Evolutionary conservation across 1,284 basidiomycete genomes (phyloP).

Genomic region (Cryptococcus deneoformans): DNA sequence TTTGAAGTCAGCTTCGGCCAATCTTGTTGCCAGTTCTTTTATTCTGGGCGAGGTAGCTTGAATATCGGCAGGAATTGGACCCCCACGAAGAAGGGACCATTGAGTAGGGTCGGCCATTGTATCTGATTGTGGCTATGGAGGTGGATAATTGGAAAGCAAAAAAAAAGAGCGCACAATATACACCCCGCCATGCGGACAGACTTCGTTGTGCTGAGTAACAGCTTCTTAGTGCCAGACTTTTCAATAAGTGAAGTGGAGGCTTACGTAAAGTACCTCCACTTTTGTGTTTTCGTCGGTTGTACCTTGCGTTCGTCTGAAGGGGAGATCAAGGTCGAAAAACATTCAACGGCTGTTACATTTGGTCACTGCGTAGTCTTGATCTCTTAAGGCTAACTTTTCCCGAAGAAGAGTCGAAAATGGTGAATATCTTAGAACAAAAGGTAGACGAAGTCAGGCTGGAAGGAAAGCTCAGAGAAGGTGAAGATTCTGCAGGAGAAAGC

Average conservation of each 20-base stretch:
- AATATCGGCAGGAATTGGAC: neutral
- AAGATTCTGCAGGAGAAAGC: neutral
- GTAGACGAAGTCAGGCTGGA: neutral
- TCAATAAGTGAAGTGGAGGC: neutral
- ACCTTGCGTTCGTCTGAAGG: too few species aligned
- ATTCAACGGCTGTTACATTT: too few species aligned
- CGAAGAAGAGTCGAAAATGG: neutral
- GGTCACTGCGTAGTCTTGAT: too few species aligned
- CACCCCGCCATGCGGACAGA: too few species aligned
- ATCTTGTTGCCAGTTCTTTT: slow-evolving; percentile 25
- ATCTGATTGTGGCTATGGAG: neutral
- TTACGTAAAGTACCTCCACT: neutral
- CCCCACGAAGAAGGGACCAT: slow-evolving; percentile 27
- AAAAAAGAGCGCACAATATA: too few species aligned
- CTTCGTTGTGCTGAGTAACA: too few species aligned
- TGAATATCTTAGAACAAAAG: neutral
- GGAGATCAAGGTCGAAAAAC: too few species aligned
- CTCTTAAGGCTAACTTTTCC: too few species aligned
- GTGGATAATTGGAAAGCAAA: too few species aligned
- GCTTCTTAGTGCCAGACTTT: too few species aligned
- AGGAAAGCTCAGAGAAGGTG: neutral
- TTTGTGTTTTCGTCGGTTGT: neutral
- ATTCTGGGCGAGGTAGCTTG: slow-evolving; percentile 6
- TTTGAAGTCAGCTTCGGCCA: slow-evolving; percentile 46
- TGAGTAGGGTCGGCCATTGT: slow-evolving; percentile 21